These are phyloP conservation scores for Rhizoclosmatium sp. DNA, from an alignment of 192 early-diverging fungal genomes.

Conservation along the genomic window DNA sequence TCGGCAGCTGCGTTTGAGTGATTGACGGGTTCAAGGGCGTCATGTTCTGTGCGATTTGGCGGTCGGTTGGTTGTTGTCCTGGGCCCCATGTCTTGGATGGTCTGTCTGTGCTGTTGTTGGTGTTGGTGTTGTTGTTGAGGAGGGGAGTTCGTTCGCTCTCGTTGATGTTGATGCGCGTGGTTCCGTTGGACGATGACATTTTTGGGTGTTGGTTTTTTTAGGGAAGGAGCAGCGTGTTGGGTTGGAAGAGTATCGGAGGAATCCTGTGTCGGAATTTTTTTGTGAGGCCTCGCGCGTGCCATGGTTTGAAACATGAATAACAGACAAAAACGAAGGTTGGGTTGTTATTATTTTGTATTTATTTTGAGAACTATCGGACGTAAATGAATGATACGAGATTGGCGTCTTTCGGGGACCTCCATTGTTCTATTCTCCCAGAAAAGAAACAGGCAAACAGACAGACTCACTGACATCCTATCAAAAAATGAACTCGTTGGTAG, in stretches of 20 bases:
- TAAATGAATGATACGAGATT: not conserved
- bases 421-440: not conserved
- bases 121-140: not conserved
- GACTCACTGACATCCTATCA: not conserved
- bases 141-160: slow-evolving; percentile 18
- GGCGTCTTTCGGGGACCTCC: not conserved
- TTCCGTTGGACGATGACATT: not conserved
- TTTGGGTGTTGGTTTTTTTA: not conserved
- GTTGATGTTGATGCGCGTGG: slow-evolving; percentile 6
- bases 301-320: not conserved
- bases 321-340: not conserved
- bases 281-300: too few relatives aligned
- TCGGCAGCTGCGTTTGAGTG: slow-evolving; percentile 21
- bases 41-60: slow-evolving; percentile 20
- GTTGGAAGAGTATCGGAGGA: too few relatives aligned
- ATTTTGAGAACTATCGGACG: not conserved
- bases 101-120: slow-evolving; percentile 7
- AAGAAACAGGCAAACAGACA: not conserved
- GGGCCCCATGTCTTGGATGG: not conserved
- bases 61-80: not conserved
- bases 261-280: too few relatives aligned
- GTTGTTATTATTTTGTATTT: slow-evolving; percentile 6
- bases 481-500: slow-evolving; percentile 13
- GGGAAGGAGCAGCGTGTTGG: not conserved
- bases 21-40: slow-evolving; percentile 23